Base-by-base conservation (phyloP, 1,284 basidiomycete genomes). In the Sphaerobolus stellatus region DNA sequence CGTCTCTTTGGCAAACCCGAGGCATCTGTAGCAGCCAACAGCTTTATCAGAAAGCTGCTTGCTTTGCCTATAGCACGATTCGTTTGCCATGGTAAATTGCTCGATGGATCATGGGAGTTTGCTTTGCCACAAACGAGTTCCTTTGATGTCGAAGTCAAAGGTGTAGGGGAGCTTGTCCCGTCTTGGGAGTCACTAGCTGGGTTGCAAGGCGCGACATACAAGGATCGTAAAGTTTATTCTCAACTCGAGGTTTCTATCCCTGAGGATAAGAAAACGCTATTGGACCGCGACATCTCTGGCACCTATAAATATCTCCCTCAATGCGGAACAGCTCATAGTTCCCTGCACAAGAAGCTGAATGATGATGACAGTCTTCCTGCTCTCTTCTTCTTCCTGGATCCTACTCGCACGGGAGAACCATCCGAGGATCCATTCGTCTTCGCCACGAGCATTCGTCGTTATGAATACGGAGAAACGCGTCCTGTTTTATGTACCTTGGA, bases 101-200 rank as follows among this genome's bases (percentile, higher is more conserved):
- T 96, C 43, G 71, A 73, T 18, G 95, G 93, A 2, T 67, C 67
- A 2, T 97, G 93, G 94, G 82, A 94, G 62, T 78, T 97, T 55
- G 88, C 88, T 18, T 68, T 97, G 11, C 95, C 95, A 4, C 75
- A 78, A 36, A 67, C 74, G 7, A 78, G 76, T 4, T 71, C 77
- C 4, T 74, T 92, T 48, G 64, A 74, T 1, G 68, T 94, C 60
- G 77, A 76, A 7, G 77, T 97, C 43, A 70, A 81, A 59, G 92
- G 90, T 14, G 67, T 71, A 16, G 90, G 86, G 16, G 82, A 88
- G 27, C 75, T 82, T 6, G 89, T 94, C 0, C 88, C 90, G 7
- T 84, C 89, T 2, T 98, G 94, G 94, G 86, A 92, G 61, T 81
- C 86, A 27, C 81, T 84, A 24, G 79, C 98, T 45, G 94, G 94